Base-by-base conservation (phyloP, 2,329 filamentous ascomycete genomes). In the Cryphonectria radicalis region DNA sequence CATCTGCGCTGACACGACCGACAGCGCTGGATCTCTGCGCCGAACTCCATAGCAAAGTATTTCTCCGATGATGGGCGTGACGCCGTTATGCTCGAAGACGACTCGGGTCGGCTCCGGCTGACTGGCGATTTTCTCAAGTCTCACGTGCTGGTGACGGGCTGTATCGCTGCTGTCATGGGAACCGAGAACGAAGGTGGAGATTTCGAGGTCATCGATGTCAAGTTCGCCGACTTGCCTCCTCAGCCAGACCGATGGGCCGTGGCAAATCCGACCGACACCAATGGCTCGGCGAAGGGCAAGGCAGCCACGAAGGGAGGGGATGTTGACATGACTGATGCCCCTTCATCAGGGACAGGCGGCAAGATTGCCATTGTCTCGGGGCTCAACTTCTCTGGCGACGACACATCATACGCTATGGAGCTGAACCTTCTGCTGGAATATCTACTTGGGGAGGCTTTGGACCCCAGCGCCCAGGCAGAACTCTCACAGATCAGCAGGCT, bases 141-240 rank as follows among this genome's bases (percentile, higher is more conserved):
- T 0, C 86, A 92, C 35, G 85, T 93, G 72, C 87, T 98, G 10
- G 95, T 97, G 2, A 99, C 96, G 0, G 96, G 96, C 37, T 97
- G 93, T 76, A 94, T 99, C 77, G 88, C 98, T 59, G 95, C 94
- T n/a, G 94, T 95, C 3, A 89, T 99, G 84, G 96, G 96, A 50
- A 97, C 94, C 0, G 96, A 99, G 79, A 98, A 97, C 77, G 86
- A 89, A 67, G 92, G 95, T 81, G 96, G 96, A 74, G 93, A 97
- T 76, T 94, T 99, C 73, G 94, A 98, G 76, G 92, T 97, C 8
- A 87, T 98, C 57, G 95, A 97, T 80, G 86, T 97, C 75, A 93
- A 95, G 78, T 91, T 97, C 60, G 93, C 96, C 8, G 94, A 98
- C 78, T 83, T 99, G 5, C 88, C 95, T 22, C 89, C 90, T 0